phyloP scores from a whole-genome alignment of 1,284 basidiomycete species.

The Coniophora puteana region DNA sequence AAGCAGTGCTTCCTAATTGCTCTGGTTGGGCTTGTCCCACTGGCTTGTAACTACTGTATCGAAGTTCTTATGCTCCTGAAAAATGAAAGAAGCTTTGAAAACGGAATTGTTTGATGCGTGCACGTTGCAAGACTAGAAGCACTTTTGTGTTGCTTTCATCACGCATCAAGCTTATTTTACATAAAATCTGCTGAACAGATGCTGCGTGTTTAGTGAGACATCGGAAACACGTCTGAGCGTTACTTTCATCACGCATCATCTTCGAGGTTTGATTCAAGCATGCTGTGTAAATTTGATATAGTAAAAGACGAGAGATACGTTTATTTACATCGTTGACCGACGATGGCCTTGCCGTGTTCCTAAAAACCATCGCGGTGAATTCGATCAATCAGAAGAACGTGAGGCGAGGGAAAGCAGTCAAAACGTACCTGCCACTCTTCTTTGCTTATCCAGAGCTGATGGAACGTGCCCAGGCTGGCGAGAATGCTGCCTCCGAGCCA shows the following conservation, averaged over 20 bases:
- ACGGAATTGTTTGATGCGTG: too few relatives aligned
- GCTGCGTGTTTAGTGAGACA: too few relatives aligned
- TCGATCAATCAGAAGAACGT: constrained; percentile 1
- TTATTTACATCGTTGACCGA: constrained; percentile 77
- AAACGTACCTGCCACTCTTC: constrained; percentile 83
- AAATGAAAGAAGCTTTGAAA: too few relatives aligned
- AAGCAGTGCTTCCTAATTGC: constrained; percentile 41
- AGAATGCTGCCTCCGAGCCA: constrained; percentile 96
- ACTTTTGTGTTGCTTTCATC: too few relatives aligned
- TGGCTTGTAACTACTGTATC: too few relatives aligned
- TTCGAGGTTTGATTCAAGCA: constrained; percentile 5
- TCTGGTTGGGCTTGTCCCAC: too few relatives aligned
- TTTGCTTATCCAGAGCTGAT: constrained; percentile 91
- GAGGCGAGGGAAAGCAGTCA: not conserved
- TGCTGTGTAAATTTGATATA: too few relatives aligned
- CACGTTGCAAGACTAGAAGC: too few relatives aligned
- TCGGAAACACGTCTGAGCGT: too few relatives aligned
- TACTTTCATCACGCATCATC: not conserved
- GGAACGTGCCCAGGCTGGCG: constrained; percentile 92
- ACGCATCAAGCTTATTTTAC: too few relatives aligned
- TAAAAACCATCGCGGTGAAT: constrained; percentile 23
- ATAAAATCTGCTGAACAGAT: too few relatives aligned
- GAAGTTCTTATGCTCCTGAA: too few relatives aligned
- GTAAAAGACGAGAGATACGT: constrained; percentile 6
- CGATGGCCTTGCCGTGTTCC: constrained; percentile 77